phyloP scores from a whole-genome alignment of 805 yeast genomes.

The Torulaspora maleeae region DNA sequence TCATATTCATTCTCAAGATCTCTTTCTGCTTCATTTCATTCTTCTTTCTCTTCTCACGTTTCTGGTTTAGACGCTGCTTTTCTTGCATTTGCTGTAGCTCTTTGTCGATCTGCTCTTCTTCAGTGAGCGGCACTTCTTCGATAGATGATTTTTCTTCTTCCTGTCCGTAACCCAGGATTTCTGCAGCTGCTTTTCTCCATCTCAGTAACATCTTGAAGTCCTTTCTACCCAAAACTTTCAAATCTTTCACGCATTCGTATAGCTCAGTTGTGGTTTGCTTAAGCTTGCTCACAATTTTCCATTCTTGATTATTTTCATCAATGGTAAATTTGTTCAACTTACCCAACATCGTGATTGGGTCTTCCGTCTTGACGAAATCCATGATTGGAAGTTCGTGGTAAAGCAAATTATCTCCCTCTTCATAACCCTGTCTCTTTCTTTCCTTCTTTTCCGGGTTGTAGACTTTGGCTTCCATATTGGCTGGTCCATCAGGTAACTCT shows the following conservation, averaged over 20 bases:
- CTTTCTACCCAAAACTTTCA: conserved; percentile 89
- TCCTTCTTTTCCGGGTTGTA: conserved; percentile 90
- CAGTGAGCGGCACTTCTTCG: conserved; percentile 69
- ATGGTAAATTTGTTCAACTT: conserved; percentile 58
- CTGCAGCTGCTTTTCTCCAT: conserved; percentile 88
- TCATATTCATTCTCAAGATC: conserved; percentile 87
- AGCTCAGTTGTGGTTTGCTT: conserved; percentile 77
- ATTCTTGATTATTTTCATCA: conserved; percentile 58
- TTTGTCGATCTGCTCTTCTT: conserved; percentile 83
- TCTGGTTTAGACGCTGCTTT: conserved; percentile 60
- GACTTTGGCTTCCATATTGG: conserved; percentile 83
- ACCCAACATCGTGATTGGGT: conserved; percentile 81
- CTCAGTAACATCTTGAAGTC: conserved; percentile 81
- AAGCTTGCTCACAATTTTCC: conserved; percentile 66
- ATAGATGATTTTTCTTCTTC: conserved; percentile 48
- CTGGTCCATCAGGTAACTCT: conserved; percentile 71
- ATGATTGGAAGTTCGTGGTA: conserved; percentile 68
- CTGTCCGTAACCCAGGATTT: conserved; percentile 59
- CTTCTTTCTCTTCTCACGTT: conserved; percentile 75
- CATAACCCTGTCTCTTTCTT: conserved; percentile 94
- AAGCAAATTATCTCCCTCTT: conserved; percentile 76
- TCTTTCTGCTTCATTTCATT: conserved; percentile 87
- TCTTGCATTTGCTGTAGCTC: conserved; percentile 73
- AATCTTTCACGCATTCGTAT: conserved; percentile 78
- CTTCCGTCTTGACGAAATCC: conserved; percentile 78